A percentile compares a stretch with the other conserved stretches of the same genome.
Evolutionary conservation across 257 asterid genomes (phyloP).

Genomic region (Penstemon newberryi): DNA sequence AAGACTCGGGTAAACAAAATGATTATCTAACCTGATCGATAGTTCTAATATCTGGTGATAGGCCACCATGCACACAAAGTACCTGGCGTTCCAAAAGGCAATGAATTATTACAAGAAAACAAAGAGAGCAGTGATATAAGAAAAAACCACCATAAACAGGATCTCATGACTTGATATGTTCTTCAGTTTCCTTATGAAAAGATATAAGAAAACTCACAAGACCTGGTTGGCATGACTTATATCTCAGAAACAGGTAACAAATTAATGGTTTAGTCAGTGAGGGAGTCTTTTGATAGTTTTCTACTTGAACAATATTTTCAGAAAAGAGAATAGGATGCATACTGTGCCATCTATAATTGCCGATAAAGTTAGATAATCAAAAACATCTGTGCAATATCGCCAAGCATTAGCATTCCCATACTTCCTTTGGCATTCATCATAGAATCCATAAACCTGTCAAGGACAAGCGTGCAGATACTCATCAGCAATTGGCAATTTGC

Average conservation of each 20-base stretch:
- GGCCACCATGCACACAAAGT: conserved; percentile 97
- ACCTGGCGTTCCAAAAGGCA: conserved; percentile 52
- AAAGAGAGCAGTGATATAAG: conserved; percentile 8
- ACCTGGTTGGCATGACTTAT: conserved; percentile 1
- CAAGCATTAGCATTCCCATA: conserved; percentile 98
- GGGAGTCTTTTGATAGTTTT: background rate
- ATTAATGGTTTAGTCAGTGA: conserved; percentile 7
- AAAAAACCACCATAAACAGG: conserved; percentile 2
- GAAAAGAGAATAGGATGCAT: conserved; percentile 28
- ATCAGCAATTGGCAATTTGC: conserved; percentile 21
- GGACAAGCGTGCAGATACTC: conserved; percentile 23
- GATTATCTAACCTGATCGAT: conserved; percentile 75
- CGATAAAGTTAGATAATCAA: conserved; percentile 90
- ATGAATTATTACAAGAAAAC: conserved; percentile 9
- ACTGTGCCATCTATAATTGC: conserved; percentile 98
- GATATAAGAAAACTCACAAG: conserved; percentile 3
- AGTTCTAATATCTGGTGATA: conserved; percentile 95
- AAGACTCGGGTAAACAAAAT: background rate
- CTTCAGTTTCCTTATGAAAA: background rate
- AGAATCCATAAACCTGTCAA: conserved; percentile 90
- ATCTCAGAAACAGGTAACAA: conserved; percentile 12
- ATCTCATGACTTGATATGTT: background rate
- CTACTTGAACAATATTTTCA: conserved; percentile 1
- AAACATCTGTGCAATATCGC: conserved; percentile 99
- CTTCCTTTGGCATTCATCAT: conserved; percentile 97